Evolutionary conservation across 768 basidiomycete species (phyloP), one percentile per base, ranked within the genome.

Genomic region (Podaxis pistillaris): DNA sequence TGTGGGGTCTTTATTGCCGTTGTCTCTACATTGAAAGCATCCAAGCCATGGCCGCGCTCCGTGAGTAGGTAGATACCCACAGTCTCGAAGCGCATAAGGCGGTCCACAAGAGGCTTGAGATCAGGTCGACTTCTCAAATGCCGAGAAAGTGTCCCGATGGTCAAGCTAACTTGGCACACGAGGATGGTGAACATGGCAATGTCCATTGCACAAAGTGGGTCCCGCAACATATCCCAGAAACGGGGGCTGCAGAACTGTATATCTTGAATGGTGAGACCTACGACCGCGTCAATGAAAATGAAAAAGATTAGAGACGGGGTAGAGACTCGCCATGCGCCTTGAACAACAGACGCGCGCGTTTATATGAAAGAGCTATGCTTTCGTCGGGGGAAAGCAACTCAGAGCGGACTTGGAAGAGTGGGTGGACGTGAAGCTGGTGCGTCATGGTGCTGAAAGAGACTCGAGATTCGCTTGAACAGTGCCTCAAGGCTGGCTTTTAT

Each of bases 11-110:
- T 77, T 0, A 81, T 84, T 11, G 84, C 86, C 13, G 84, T 87
- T 6, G 86, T 87, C 69, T 87, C 85, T 9, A 86, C 79, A 66
- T 87, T 84, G 66, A 83, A 80, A 1, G 84, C 80, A 51, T 86
- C 85, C n/a, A 86, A 70, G 13, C 84, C 86, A 62, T 87, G 86
- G 1, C 83, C 85, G 8, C 82, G 78, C 72, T 86, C 85, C 0
- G 81, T 79, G 47, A 85, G 71, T 51, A 84, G 78, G 64, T 80
- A 85, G 44, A 84, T 74, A 1, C 84, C 84, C 53, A 83, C 78
- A 13, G 79, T 81, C 22, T 86, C 83, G 46, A 85, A 82, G 22
- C 78, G 76, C 44, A 86, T 70, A n/a, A 86, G 72, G 37, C 78
- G 72, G 51, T 84, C 73, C 6, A 86, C 76, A 4, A 85, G 72